phyloP scores from a whole-genome alignment of 2,329 filamentous ascomycete genomes.

The Phaeophleospora eucalypticola region DNA sequence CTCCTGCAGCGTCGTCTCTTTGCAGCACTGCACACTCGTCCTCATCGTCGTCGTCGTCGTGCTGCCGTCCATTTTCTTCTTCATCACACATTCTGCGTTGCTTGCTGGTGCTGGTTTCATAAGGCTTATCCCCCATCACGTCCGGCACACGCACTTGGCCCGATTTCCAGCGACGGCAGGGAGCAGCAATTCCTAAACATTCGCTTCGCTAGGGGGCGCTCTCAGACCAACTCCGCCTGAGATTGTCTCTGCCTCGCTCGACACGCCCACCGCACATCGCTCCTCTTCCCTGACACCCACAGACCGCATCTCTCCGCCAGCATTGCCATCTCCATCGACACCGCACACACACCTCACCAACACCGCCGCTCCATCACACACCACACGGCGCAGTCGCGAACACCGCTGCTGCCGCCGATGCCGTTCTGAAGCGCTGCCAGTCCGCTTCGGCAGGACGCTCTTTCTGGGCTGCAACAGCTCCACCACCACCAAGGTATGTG shows the following conservation, averaged over 20 bases:
- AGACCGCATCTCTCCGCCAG: neutral
- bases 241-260: neutral
- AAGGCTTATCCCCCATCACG: neutral
- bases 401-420: slow-evolving; percentile 12
- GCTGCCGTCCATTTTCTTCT: neutral
- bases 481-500: slow-evolving; percentile 7
- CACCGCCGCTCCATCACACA: neutral
- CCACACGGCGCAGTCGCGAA: slow-evolving; percentile 3
- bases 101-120: neutral
- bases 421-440: slow-evolving; percentile 7
- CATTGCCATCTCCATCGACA: neutral
- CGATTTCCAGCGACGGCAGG: neutral
- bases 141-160: neutral
- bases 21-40: neutral
- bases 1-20: neutral
- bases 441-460: slow-evolving; percentile 11
- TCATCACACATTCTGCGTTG: neutral
- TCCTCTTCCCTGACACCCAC: neutral
- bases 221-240: neutral
- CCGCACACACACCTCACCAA: neutral
- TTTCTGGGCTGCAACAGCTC: slow-evolving; percentile 5
- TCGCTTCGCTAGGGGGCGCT: neutral
- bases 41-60: neutral
- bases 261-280: neutral
- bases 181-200: neutral